A percentile compares a stretch with the other conserved stretches of the same genome.
These are phyloP conservation scores for Magnusiomyces magnusii DNA, from an alignment of 1,139 yeast genomes.

Conservation along the genomic window DNA sequence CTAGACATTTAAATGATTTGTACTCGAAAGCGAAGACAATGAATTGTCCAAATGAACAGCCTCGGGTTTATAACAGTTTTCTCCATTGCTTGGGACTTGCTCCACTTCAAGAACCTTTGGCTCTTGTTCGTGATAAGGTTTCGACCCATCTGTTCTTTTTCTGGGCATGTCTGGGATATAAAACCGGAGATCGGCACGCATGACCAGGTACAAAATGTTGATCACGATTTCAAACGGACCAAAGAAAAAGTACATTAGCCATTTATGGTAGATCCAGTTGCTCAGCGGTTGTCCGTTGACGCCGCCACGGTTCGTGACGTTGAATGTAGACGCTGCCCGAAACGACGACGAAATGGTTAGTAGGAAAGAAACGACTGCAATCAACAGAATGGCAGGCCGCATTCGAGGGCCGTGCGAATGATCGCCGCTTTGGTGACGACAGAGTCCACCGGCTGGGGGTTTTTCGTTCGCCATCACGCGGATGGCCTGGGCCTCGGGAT, in stretches of 20 bases:
- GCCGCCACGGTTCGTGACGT: slow-evolving; percentile 29
- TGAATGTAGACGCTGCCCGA: slow-evolving; percentile 50
- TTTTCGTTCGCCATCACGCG: slow-evolving; percentile 39
- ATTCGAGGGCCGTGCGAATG: slow-evolving; percentile 40
- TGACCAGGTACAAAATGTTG: slow-evolving; percentile 47
- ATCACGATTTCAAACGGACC: slow-evolving; percentile 56
- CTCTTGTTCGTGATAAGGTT: not conserved
- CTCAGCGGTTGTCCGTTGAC: slow-evolving; percentile 26
- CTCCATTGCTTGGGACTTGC: not conserved
- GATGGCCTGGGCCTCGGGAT: slow-evolving; percentile 39
- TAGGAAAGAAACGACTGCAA: slow-evolving; percentile 45
- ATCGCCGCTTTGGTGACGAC: slow-evolving; percentile 29
- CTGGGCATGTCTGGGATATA: slow-evolving; percentile 54
- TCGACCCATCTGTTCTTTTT: not conserved
- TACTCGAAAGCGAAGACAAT: not conserved
- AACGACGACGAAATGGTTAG: slow-evolving; percentile 52
- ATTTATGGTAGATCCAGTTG: slow-evolving; percentile 43
- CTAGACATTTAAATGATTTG: too few species aligned
- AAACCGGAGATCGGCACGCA: slow-evolving; percentile 66
- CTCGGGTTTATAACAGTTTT: not conserved
- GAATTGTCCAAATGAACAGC: not conserved
- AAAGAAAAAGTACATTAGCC: slow-evolving; percentile 60
- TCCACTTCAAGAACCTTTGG: not conserved
- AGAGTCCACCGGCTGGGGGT: slow-evolving; percentile 35
- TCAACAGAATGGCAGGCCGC: slow-evolving; percentile 39